These are phyloP conservation scores for Syncephalis fuscata DNA, from an alignment of 371 early-diverging fungal species.

Conservation along the genomic window DNA sequence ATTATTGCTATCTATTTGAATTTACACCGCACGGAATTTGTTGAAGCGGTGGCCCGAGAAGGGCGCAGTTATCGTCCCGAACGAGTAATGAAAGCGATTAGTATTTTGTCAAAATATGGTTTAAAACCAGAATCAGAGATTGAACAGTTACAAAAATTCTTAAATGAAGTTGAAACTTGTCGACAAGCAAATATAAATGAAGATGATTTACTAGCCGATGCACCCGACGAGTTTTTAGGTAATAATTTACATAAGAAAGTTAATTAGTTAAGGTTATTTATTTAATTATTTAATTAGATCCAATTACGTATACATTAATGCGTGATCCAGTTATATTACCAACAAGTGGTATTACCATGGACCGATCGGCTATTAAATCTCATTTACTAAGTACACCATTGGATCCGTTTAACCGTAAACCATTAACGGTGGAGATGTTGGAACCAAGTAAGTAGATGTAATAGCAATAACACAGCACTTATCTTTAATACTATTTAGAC, in stretches of 20 bases:
- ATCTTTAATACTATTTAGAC: no score
- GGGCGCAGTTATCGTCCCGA: slow-evolving; percentile 64
- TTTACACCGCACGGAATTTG: slow-evolving; percentile 48
- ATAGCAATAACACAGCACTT: no score
- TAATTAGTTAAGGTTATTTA: slow-evolving; percentile 1
- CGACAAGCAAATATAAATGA: slow-evolving; percentile 31
- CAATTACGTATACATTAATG: slow-evolving; percentile 85
- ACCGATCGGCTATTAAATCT: slow-evolving; percentile 84
- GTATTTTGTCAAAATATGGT: slow-evolving; percentile 39
- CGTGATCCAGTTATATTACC: slow-evolving; percentile 94
- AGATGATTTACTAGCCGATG: slow-evolving; percentile 72
- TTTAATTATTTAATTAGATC: slow-evolving; percentile 41
- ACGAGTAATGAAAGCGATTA: slow-evolving; percentile 56
- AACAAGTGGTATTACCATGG: slow-evolving; percentile 71
- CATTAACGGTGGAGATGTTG: slow-evolving; percentile 64
- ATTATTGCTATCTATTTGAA: slow-evolving; percentile 79
- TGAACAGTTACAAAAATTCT: slow-evolving; percentile 34
- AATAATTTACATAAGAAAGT: slow-evolving; percentile 3
- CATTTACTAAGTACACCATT: slow-evolving; percentile 84
- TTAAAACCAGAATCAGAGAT: slow-evolving; percentile 47
- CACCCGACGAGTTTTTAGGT: slow-evolving; percentile 88
- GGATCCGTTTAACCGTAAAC: slow-evolving; percentile 93
- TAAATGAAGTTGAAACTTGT: slow-evolving; percentile 37
- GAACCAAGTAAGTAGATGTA: slow-evolving; percentile 53
- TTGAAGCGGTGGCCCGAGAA: slow-evolving; percentile 77